Conservation (phyloP, 768 basidiomycete genomes). For the Tylopilus intermedius region DNA sequence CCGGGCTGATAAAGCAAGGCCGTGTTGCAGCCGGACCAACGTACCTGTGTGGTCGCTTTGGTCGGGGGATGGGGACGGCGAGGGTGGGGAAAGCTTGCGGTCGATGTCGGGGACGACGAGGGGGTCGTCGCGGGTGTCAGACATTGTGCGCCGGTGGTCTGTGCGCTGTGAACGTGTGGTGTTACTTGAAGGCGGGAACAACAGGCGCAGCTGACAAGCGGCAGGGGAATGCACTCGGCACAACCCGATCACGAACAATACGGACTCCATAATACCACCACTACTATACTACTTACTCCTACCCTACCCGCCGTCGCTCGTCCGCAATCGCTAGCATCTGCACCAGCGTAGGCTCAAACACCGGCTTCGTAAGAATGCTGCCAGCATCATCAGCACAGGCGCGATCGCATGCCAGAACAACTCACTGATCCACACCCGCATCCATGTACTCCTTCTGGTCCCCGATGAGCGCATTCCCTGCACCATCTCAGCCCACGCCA, state of each 20-base stretch:
- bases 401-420: neutral
- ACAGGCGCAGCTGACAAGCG: constrained; percentile 31
- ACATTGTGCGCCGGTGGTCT: constrained; percentile 29
- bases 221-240: constrained; percentile 30
- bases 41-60: constrained; percentile 39
- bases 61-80: constrained; percentile 44
- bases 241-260: constrained; percentile 26
- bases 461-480: constrained; percentile 49
- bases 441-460: constrained; percentile 63
- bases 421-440: constrained; percentile 73
- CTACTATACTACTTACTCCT: no score
- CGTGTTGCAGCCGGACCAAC: constrained; percentile 24
- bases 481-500: neutral
- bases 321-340: constrained; percentile 40
- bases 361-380: constrained; percentile 78
- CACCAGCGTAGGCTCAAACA: constrained; percentile 51
- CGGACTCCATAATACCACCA: no score
- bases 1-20: constrained; percentile 23
- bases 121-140: constrained; percentile 23
- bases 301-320: constrained; percentile 31
- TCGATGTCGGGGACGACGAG: constrained; percentile 10
- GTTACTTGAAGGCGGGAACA: constrained; percentile 25
- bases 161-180: constrained; percentile 27
- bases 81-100: constrained; percentile 22
- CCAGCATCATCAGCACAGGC: neutral